A percentile compares a stretch with the other conserved stretches of the same genome.
Evolutionary conservation across 83 land plant genomes (phyloP).

Genomic region (Picea mariana): DNA sequence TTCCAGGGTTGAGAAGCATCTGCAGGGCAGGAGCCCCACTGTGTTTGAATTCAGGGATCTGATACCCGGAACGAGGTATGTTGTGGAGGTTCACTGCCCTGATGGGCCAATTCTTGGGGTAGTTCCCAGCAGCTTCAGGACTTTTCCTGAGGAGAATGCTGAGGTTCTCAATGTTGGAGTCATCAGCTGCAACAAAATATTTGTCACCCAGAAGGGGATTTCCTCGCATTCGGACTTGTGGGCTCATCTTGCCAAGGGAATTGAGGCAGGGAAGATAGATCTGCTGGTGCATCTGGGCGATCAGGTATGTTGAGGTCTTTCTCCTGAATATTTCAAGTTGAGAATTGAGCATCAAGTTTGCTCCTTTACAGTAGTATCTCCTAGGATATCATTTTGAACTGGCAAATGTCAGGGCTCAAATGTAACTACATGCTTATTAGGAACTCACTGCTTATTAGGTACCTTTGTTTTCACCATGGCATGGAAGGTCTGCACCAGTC

Average conservation of each 20-base stretch:
- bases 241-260: conserved; percentile 38
- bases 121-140: conserved; percentile 35
- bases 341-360: neutral
- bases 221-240: conserved; percentile 40
- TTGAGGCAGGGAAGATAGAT: conserved; percentile 40
- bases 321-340: neutral
- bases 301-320: conserved; percentile 34
- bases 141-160: conserved; percentile 29
- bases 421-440: too few species aligned
- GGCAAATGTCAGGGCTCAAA: too few species aligned
- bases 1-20: conserved; percentile 13
- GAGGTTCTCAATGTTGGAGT: conserved; percentile 33
- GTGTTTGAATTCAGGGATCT: conserved; percentile 37
- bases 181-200: conserved; percentile 56
- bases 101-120: conserved; percentile 1
- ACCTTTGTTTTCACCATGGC: too few species aligned
- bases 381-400: conserved; percentile 1
- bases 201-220: conserved; percentile 42
- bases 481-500: too few species aligned
- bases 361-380: neutral
- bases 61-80: conserved; percentile 31
- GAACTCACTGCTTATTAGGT: too few species aligned
- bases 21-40: conserved; percentile 28
- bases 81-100: conserved; percentile 30
- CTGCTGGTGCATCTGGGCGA: conserved; percentile 50